Evolutionary conservation across 2,329 filamentous ascomycete species (phyloP).

Genomic region (Chaetothyriales sp.): DNA sequence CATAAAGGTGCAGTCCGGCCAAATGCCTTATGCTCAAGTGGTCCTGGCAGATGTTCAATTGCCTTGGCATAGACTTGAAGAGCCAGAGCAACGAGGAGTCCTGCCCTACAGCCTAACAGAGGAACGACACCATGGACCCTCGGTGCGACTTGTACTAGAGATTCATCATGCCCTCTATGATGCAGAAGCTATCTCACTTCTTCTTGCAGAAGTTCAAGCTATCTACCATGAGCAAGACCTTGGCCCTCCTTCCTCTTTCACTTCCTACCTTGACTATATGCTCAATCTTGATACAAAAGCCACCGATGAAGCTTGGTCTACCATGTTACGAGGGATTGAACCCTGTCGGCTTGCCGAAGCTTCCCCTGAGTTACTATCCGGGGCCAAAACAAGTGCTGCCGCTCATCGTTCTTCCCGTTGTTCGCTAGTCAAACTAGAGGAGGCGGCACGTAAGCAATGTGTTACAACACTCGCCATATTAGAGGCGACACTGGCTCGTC

Average conservation of each 20-base stretch:
- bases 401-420: not conserved
- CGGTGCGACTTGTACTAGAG: slow-evolving; percentile 14
- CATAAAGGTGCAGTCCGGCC: slow-evolving; percentile 43
- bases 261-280: slow-evolving; percentile 48
- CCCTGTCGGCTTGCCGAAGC: slow-evolving; percentile 4
- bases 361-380: not conserved
- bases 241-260: slow-evolving; percentile 39
- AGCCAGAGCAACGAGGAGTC: slow-evolving; percentile 4
- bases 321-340: slow-evolving; percentile 27
- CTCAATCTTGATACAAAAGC: slow-evolving; percentile 32
- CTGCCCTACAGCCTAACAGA: slow-evolving; percentile 12
- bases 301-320: slow-evolving; percentile 52
- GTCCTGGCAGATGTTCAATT: slow-evolving; percentile 39
- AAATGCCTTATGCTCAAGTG: slow-evolving; percentile 56
- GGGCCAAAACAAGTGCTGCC: not conserved
- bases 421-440: slow-evolving; percentile 13
- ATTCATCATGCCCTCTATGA: slow-evolving; percentile 82
- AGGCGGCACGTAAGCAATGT: slow-evolving; percentile 33
- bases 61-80: slow-evolving; percentile 22
- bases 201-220: slow-evolving; percentile 56
- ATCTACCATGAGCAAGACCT: slow-evolving; percentile 37
- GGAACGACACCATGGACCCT: not conserved
- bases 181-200: slow-evolving; percentile 54
- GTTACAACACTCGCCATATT: slow-evolving; percentile 51
- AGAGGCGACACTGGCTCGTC: slow-evolving; percentile 57